These are phyloP conservation scores for Pontederia paniculata DNA, from an alignment of 176 grass and related monocot species.

Conservation along the genomic window DNA sequence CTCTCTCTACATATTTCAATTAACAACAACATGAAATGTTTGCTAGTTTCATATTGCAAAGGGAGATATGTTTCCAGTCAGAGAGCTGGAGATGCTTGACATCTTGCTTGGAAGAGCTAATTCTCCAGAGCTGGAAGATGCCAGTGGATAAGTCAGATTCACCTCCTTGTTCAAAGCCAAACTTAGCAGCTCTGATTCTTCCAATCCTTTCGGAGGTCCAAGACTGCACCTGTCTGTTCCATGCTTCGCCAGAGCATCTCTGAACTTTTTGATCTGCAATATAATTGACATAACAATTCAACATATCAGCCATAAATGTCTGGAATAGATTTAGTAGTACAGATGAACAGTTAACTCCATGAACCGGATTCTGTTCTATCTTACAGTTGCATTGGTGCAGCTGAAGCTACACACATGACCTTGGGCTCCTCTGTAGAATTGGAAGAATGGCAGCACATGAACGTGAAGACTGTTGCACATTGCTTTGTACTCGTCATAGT, in stretches of 20 bases:
- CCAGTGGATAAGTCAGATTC: background rate
- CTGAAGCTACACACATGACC: constrained; percentile 3
- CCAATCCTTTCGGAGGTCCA: background rate
- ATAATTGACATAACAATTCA: too few species aligned
- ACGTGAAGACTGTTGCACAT: background rate
- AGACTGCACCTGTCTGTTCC: background rate
- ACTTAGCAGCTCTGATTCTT: background rate
- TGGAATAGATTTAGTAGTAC: background rate
- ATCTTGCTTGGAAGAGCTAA: too few species aligned
- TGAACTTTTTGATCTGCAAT: background rate
- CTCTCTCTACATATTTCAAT: too few species aligned
- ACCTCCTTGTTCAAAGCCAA: background rate
- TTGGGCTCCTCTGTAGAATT: background rate
- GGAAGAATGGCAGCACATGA: constrained; percentile 1
- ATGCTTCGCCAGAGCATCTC: background rate
- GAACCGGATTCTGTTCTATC: background rate
- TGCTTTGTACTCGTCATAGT: background rate
- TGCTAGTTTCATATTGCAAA: too few species aligned
- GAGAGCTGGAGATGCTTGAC: too few species aligned
- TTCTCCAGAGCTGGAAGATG: too few species aligned
- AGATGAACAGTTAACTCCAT: background rate
- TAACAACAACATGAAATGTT: too few species aligned
- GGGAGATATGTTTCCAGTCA: too few species aligned
- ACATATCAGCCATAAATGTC: background rate
- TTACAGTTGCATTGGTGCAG: constrained; percentile 4